These are phyloP conservation scores for Fusarium solani-melongenae DNA, from an alignment of 2,329 filamentous ascomycete genomes.

Conservation along the genomic window DNA sequence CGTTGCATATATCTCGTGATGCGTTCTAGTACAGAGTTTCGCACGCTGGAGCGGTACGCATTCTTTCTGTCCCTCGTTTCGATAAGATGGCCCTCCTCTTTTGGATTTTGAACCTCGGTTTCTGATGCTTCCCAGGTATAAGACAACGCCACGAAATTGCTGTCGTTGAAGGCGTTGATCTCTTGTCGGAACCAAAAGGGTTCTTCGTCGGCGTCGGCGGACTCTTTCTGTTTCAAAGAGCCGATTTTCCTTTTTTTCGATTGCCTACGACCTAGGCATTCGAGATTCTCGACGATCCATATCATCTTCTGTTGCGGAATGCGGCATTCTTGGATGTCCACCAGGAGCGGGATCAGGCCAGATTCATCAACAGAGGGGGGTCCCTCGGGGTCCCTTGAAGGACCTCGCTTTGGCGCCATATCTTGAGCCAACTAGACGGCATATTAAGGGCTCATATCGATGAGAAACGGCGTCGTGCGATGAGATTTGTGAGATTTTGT, in stretches of 20 bases:
- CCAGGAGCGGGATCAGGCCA: neutral
- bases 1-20: constrained; percentile 40
- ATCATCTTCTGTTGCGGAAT: constrained; percentile 33
- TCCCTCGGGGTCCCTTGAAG: neutral
- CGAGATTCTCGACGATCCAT: constrained; percentile 35
- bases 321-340: constrained; percentile 18
- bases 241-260: constrained; percentile 14
- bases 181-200: constrained; percentile 22
- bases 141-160: constrained; percentile 18
- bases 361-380: accelerated
- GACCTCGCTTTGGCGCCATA: constrained; percentile 1
- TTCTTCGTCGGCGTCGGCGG: neutral
- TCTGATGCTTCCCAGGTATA: constrained; percentile 34
- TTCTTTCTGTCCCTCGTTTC: constrained; percentile 5
- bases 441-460: neutral
- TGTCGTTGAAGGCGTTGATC: constrained; percentile 17
- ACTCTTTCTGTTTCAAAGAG: neutral
- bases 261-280: constrained; percentile 20
- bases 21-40: constrained; percentile 41
- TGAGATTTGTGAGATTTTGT: neutral
- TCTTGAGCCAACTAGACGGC: neutral
- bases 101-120: constrained; percentile 4
- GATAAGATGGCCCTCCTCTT: constrained; percentile 5
- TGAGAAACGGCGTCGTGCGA: neutral
- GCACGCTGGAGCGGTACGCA: constrained; percentile 30